These are phyloP conservation scores for Solanum bukasovii DNA, from an alignment of 257 asterid species.

Conservation along the genomic window DNA sequence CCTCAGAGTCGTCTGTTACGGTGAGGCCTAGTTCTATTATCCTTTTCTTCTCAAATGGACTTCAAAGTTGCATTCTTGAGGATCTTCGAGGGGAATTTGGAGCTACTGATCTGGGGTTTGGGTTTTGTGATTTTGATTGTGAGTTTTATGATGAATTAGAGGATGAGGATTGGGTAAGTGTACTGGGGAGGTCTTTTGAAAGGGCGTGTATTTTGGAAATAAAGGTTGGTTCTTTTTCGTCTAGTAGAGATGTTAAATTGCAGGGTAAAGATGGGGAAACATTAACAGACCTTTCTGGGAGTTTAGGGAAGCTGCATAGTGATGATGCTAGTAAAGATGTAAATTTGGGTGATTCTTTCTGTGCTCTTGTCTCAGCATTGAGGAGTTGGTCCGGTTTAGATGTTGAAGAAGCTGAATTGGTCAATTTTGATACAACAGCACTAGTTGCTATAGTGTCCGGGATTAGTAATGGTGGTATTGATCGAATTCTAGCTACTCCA, in stretches of 20 bases:
- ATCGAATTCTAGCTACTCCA: conserved; percentile 46
- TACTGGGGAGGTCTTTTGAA: conserved; percentile 46
- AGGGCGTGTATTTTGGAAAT: conserved; percentile 46
- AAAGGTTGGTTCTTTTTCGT: conserved; percentile 6
- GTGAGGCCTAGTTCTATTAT: conserved; percentile 54
- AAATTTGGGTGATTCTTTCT: conserved; percentile 34
- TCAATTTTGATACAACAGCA: conserved; percentile 89
- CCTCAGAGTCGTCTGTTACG: conserved; percentile 39
- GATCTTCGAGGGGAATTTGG: conserved; percentile 41
- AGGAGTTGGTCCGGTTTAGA: conserved; percentile 21
- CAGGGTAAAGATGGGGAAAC: not conserved
- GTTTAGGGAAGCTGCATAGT: not conserved
- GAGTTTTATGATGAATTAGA: conserved; percentile 26
- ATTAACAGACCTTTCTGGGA: not conserved
- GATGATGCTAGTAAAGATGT: conserved; percentile 10
- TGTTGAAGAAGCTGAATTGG: conserved; percentile 25
- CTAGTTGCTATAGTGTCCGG: conserved; percentile 83
- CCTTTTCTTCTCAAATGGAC: conserved; percentile 69
- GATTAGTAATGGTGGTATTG: conserved; percentile 61
- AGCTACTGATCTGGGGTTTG: conserved; percentile 37
- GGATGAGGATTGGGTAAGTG: conserved; percentile 43
- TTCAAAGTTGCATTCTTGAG: conserved; percentile 22
- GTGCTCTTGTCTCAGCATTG: conserved; percentile 44
- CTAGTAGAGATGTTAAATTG: not conserved
- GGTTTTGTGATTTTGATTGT: conserved; percentile 19